A percentile compares a stretch with the other conserved stretches of the same genome.
Evolutionary conservation across 495 filamentous ascomycete genomes (phyloP).

Genomic region (Penicillium angulare): DNA sequence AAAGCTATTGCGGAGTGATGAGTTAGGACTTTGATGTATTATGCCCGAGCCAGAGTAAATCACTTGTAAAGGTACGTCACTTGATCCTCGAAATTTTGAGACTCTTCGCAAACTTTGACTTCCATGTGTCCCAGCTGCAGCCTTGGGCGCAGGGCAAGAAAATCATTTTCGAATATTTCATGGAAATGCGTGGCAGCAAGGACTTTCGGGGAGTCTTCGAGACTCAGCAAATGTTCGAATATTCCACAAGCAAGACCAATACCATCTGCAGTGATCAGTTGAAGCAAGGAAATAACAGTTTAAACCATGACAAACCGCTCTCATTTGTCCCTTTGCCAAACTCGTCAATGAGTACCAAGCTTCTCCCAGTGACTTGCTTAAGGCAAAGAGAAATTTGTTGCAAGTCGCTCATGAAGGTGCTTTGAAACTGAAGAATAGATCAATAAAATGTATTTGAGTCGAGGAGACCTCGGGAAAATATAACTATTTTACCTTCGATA

Average conservation of each 20-base stretch:
- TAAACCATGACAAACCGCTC: conserved; percentile 52
- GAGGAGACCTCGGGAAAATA: too few relatives aligned
- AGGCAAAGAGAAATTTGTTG: conserved; percentile 82
- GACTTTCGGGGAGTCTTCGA: conserved; percentile 70
- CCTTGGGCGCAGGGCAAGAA: conserved; percentile 56
- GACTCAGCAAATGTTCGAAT: conserved; percentile 68
- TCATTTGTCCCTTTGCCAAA: conserved; percentile 93
- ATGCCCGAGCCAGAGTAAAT: too few relatives aligned
- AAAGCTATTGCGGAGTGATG: conserved; percentile 41
- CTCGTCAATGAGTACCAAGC: conserved; percentile 85
- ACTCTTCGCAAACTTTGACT: conserved; percentile 64
- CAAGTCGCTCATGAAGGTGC: conserved; percentile 90
- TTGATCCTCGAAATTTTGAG: conserved; percentile 63
- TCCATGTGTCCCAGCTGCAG: conserved; percentile 85
- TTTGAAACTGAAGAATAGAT: conserved; percentile 59
- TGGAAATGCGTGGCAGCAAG: conserved; percentile 92
- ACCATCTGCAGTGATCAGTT: conserved; percentile 54
- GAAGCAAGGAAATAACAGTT: neutral
- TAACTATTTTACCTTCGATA: conserved; percentile 57
- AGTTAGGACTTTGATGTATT: conserved; percentile 8
- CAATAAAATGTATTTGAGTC: too few relatives aligned
- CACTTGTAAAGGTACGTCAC: conserved; percentile 87
- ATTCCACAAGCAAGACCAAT: conserved; percentile 83
- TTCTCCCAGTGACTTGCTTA: conserved; percentile 73
- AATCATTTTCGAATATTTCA: conserved; percentile 80